Evolutionary conservation across 2,329 filamentous ascomycete genomes (phyloP).

Genomic region (Diaporthe nobilis): DNA sequence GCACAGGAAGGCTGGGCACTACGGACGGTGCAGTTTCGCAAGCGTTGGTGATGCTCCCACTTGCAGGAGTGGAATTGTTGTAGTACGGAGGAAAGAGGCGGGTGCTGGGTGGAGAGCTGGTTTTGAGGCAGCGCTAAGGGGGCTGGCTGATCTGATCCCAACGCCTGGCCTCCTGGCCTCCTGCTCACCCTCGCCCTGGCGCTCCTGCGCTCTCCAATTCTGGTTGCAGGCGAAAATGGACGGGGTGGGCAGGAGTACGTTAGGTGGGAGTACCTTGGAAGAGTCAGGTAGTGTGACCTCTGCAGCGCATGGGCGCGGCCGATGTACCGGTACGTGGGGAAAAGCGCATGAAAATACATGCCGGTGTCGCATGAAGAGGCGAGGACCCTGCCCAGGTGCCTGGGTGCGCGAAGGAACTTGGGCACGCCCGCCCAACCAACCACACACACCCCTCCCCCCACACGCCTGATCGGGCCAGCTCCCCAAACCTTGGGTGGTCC

Average conservation of each 20-base stretch:
- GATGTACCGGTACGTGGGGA: constrained; percentile 51
- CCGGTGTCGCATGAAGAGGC: constrained; percentile 44
- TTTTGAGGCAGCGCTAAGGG: constrained; percentile 43
- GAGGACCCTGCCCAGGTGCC: constrained; percentile 31
- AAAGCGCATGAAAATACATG: constrained; percentile 48
- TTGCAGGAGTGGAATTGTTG: constrained; percentile 32
- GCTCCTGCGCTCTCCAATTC: constrained; percentile 24
- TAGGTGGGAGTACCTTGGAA: constrained; percentile 6
- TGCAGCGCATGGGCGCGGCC: constrained; percentile 43
- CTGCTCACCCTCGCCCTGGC: constrained; percentile 41
- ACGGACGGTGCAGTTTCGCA: constrained; percentile 2
- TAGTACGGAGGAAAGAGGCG: constrained; percentile 30
- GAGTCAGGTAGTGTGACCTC: constrained; percentile 38
- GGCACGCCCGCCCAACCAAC: constrained; percentile 10
- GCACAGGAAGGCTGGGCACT: constrained; percentile 7
- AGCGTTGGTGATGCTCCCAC: neutral
- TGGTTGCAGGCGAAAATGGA: constrained; percentile 32
- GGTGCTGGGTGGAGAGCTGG: constrained; percentile 34
- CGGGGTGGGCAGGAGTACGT: constrained; percentile 32
- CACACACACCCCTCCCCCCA: constrained; percentile 23
- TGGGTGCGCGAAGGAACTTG: constrained; percentile 14
- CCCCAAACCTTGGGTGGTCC: constrained; percentile 27
- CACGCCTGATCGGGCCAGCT: constrained; percentile 29
- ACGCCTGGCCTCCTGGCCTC: constrained; percentile 39
- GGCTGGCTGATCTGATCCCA: constrained; percentile 38